phyloP scores from a whole-genome alignment of 2,329 filamentous ascomycete species.

The Plectosphaerella plurivora region DNA sequence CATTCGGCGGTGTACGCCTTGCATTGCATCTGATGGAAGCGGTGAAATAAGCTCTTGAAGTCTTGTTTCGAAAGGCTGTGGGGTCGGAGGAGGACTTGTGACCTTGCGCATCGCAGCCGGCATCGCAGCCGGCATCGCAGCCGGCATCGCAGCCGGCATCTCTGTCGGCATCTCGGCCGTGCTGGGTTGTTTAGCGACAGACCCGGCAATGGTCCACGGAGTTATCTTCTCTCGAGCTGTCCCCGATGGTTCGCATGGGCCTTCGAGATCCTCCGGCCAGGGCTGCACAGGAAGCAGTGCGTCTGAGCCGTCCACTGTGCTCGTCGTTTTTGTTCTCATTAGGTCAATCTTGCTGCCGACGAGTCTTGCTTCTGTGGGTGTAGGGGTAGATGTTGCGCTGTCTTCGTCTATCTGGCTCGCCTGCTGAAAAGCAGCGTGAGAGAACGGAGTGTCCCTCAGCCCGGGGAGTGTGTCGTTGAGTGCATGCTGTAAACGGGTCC shows the following conservation, averaged over 20 bases:
- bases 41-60: no score
- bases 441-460: no score
- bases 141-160: no score
- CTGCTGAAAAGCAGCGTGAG: no score
- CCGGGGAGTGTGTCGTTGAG: not conserved
- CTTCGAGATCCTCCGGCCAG: not conserved
- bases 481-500: not conserved
- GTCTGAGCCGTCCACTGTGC: conserved; percentile 6
- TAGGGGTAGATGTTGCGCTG: not conserved
- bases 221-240: conserved; percentile 4
- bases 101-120: no score
- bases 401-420: no score
- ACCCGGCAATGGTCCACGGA: conserved; percentile 9
- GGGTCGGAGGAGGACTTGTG: no score
- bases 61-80: no score
- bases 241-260: not conserved
- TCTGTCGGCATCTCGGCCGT: not conserved
- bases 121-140: no score
- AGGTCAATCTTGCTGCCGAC: not conserved
- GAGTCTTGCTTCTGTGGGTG: not conserved
- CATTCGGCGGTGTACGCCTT: no score
- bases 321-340: not conserved
- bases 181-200: not conserved
- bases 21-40: no score
- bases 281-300: not conserved